A percentile compares a stretch with the other conserved stretches of the same genome.
These are phyloP conservation scores for Globisporangium sylvaticum DNA, from an alignment of 352 stramenopile species.

Conservation along the genomic window DNA sequence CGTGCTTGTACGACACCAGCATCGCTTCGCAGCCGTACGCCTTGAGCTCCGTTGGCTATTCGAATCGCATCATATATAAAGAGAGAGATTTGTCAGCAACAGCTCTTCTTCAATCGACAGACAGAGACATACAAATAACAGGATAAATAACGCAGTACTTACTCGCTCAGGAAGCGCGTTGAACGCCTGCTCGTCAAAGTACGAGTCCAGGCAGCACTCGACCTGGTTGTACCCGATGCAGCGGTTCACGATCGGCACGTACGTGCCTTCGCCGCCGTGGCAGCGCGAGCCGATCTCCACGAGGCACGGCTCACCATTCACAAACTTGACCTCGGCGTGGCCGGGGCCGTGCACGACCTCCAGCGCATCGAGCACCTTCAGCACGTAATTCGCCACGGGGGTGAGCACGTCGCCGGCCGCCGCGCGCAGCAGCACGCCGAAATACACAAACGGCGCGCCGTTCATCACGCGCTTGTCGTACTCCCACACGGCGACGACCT, in stretches of 20 bases:
- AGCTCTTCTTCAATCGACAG: background rate
- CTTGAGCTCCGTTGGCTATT: conserved; percentile 54
- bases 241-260: conserved; percentile 88
- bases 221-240: conserved; percentile 95
- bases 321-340: conserved; percentile 86
- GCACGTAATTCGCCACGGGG: conserved; percentile 51
- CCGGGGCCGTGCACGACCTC: conserved; percentile 73
- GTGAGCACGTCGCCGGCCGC: conserved; percentile 70
- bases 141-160: conserved; percentile 12
- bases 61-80: background rate
- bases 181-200: conserved; percentile 33
- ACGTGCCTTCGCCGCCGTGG: conserved; percentile 94
- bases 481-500: conserved; percentile 95
- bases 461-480: conserved; percentile 97
- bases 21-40: conserved; percentile 91
- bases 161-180: conserved; percentile 50
- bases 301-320: conserved; percentile 82
- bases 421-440: conserved; percentile 73
- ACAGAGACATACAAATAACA: background rate
- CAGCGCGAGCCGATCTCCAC: conserved; percentile 96
- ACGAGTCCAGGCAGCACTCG: conserved; percentile 68
- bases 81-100: background rate
- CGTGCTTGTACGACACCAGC: conserved; percentile 91
- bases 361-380: conserved; percentile 64
- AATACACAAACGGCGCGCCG: conserved; percentile 95